Evolutionary conservation across 2,329 filamentous ascomycete genomes (phyloP).

Genomic region (Trichoderma koningiopsis): DNA sequence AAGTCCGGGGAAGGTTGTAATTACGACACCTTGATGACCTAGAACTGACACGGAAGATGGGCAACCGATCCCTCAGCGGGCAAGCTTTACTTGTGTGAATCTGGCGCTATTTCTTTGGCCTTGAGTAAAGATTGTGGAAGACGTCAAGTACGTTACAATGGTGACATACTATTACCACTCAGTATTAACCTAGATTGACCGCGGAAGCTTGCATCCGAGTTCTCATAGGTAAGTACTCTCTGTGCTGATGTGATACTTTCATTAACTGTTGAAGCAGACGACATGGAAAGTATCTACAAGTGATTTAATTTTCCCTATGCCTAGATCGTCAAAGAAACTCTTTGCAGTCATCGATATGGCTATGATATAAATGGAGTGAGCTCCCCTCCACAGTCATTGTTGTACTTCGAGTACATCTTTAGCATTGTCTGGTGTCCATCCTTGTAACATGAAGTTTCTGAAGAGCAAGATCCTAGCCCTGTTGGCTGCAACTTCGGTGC

Average conservation of each 20-base stretch:
- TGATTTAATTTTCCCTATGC: not conserved
- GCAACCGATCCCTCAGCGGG: not conserved
- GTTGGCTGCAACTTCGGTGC: conserved; percentile 2
- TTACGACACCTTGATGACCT: not conserved
- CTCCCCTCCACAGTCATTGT: not conserved
- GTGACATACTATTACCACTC: not conserved
- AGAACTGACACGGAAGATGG: not conserved
- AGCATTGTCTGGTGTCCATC: not conserved
- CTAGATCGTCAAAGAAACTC: not conserved
- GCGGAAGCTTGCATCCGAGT: not conserved
- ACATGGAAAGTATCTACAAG: not conserved
- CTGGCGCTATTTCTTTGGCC: not conserved
- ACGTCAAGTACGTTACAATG: not conserved
- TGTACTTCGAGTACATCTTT: not conserved
- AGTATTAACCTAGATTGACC: not conserved
- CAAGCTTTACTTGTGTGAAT: not conserved
- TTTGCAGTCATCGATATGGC: not conserved
- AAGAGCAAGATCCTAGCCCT: not conserved
- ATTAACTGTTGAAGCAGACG: not conserved
- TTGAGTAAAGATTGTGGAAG: not conserved
- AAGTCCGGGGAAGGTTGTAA: not conserved
- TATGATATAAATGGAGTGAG: not conserved
- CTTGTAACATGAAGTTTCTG: conserved; percentile 12
- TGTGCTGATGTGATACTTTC: not conserved
- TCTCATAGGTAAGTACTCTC: not conserved